These are phyloP conservation scores for Penicillium sp. DNA, from an alignment of 2,329 filamentous ascomycete genomes.

Conservation along the genomic window DNA sequence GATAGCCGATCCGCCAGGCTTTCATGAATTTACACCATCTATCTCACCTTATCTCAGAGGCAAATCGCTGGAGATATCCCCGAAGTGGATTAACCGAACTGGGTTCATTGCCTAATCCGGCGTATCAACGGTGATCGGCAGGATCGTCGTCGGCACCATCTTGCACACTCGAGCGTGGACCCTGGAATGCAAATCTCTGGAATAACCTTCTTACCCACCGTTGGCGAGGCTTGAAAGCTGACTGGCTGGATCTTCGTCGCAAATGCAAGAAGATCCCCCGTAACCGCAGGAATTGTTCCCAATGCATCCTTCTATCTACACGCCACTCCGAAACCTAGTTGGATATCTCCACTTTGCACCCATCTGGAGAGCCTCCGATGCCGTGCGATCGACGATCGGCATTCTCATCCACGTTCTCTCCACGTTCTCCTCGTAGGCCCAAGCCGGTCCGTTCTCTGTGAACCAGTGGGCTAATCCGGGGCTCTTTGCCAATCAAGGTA, in stretches of 20 bases:
- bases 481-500: neutral
- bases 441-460: neutral
- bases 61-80: too few species aligned
- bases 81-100: too few species aligned
- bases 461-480: neutral
- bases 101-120: neutral
- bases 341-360: neutral
- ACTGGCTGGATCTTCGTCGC: neutral
- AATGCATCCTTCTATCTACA: neutral
- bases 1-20: too few species aligned
- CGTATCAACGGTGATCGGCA: neutral
- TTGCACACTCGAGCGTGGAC: neutral
- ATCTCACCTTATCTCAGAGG: too few species aligned
- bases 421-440: too few species aligned
- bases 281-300: neutral
- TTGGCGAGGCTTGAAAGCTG: neutral
- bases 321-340: neutral
- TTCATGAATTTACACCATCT: too few species aligned
- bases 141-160: neutral
- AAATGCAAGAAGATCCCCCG: neutral
- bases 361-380: neutral
- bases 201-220: neutral
- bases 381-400: neutral
- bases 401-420: neutral
- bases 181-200: neutral